Conservation (phyloP, 306 rosid genomes). For the Corylus americana region DNA sequence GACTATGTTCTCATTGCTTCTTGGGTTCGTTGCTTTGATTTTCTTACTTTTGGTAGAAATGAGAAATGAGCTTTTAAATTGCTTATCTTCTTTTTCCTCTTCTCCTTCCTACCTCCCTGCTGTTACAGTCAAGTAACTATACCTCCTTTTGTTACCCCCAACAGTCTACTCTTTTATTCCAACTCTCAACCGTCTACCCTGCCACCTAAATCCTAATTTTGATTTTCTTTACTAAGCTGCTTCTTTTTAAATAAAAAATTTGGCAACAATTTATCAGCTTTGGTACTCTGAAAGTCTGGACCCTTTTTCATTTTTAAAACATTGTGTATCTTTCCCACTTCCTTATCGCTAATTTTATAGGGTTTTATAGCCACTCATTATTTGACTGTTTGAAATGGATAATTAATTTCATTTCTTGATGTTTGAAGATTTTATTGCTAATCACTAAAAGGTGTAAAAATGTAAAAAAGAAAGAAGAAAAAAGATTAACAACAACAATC, state of each 20-base stretch:
- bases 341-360: neutral
- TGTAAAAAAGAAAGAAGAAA: neutral
- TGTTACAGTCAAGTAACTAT: too few species aligned
- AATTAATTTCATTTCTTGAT: neutral
- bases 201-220: neutral
- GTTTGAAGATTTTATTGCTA: neutral
- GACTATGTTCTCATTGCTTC: too few species aligned
- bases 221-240: neutral
- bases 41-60: neutral
- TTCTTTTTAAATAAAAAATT: neutral
- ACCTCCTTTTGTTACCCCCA: too few species aligned
- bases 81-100: neutral
- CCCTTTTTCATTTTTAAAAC: neutral
- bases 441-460: neutral
- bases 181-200: neutral
- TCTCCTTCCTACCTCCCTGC: conserved; percentile 9
- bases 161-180: neutral
- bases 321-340: neutral
- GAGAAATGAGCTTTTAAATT: neutral
- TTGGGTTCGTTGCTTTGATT: too few species aligned
- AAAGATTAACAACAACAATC: too few species aligned
- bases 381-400: neutral
- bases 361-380: neutral
- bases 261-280: neutral
- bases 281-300: neutral